A percentile compares a stretch with the other conserved stretches of the same genome.
phyloP scores from a whole-genome alignment of 306 rosid species.

The Boehmeria nivea region DNA sequence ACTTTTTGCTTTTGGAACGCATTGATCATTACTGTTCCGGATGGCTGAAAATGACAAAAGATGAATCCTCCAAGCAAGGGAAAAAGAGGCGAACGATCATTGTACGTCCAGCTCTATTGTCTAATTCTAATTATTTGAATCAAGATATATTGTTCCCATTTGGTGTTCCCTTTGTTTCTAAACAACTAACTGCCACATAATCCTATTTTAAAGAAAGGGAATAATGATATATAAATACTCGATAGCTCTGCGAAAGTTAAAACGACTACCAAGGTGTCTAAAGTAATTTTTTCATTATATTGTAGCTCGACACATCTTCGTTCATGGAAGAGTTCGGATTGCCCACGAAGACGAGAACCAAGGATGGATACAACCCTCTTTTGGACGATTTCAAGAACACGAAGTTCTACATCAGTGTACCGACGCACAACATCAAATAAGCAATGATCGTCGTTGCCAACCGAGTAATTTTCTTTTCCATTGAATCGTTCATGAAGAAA shows the following conservation, averaged over 20 bases:
- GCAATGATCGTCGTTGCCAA: background rate
- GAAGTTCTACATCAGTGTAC: slow-evolving; percentile 79
- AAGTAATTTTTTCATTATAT: slow-evolving; percentile 14
- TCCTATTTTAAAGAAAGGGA: background rate
- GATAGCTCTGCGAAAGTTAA: no score
- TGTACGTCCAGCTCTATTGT: slow-evolving; percentile 38
- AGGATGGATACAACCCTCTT: slow-evolving; percentile 91
- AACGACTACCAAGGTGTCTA: background rate
- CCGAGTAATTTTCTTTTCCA: slow-evolving; percentile 12
- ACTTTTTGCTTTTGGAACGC: slow-evolving; percentile 76
- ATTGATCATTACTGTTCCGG: slow-evolving; percentile 93
- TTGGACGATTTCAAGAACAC: slow-evolving; percentile 92
- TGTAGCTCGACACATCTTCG: slow-evolving; percentile 87
- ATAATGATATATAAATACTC: no score
- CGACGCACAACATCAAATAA: slow-evolving; percentile 73
- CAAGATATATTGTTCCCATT: no score
- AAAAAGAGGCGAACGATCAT: slow-evolving; percentile 80
- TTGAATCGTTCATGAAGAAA: background rate
- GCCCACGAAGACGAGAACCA: slow-evolving; percentile 81
- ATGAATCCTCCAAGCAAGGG: slow-evolving; percentile 54
- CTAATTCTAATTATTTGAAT: background rate
- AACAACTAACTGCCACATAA: background rate
- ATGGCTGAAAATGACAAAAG: slow-evolving; percentile 48
- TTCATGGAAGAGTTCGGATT: slow-evolving; percentile 97
- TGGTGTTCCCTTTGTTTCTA: background rate